Evolutionary conservation across 2,329 filamentous ascomycete species (phyloP).

Genomic region (Monilinia laxa): DNA sequence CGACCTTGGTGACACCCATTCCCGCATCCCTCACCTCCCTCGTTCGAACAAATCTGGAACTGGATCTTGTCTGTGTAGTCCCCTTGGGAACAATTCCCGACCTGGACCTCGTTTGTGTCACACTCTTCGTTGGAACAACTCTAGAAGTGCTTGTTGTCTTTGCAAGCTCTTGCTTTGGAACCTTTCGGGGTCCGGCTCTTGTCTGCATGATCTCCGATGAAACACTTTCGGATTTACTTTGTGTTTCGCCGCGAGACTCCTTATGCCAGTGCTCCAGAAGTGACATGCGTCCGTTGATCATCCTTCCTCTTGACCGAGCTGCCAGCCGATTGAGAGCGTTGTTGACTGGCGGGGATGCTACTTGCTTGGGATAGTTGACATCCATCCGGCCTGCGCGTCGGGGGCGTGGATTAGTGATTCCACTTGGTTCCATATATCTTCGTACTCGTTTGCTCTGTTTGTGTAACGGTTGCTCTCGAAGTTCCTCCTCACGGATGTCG

Average conservation of each 20-base stretch:
- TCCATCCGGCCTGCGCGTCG: not conserved
- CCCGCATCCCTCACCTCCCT: too few relatives aligned
- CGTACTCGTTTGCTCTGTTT: not conserved
- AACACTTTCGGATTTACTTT: not conserved
- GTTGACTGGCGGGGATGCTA: not conserved
- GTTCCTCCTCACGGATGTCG: not conserved
- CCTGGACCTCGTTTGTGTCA: too few relatives aligned
- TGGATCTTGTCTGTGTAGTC: too few relatives aligned
- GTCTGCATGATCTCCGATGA: not conserved
- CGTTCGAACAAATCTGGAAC: too few relatives aligned
- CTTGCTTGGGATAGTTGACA: not conserved
- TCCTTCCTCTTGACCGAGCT: not conserved
- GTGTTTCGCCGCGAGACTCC: not conserved
- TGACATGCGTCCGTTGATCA: not conserved
- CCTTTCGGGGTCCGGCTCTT: not conserved
- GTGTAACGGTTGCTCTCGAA: too few relatives aligned
- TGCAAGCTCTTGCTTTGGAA: not conserved
- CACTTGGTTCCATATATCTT: slow-evolving; percentile 7
- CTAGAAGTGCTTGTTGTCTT: not conserved
- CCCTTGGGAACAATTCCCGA: too few relatives aligned
- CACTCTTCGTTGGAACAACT: not conserved
- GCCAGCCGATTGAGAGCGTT: slow-evolving; percentile 1
- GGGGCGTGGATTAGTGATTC: not conserved
- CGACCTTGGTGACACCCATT: not conserved
- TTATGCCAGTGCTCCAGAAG: not conserved